Evolutionary conservation across 352 stramenopile species (phyloP), one percentile per base, ranked within the genome.

Genomic region (Globisporangium alternatum): DNA sequence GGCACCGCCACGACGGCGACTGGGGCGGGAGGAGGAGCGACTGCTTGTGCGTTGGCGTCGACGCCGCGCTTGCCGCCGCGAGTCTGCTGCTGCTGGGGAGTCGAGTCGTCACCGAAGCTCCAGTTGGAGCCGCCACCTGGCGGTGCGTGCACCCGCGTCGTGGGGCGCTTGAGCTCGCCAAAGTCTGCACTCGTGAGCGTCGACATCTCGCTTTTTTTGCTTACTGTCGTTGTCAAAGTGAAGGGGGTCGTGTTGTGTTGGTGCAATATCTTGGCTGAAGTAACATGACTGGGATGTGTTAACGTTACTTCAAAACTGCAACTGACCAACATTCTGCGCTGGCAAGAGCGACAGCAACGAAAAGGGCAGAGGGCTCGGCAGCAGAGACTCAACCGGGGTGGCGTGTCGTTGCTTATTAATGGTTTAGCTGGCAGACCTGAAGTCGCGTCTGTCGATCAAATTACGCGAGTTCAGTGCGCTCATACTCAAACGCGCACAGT

Each of bases 181-280:
- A 95, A 89, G 54, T 95, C 86, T 1, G 81, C 72, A 67, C 84
- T 93, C 55, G 86, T 95, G 52, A 95, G 71, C 28, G 86, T 93
- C 69, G 84, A 93, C 86, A 95, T 95, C 15, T 25, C 49, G 37
- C 13, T 51, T 52, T 15, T 56, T 15, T 56, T 56, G 43, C 43
- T 1, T 49, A 17, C 43, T 51, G 10, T n/a, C 6, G 6, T 44
- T 58, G 19, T 5, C 28, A 22, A 56, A 57, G 25, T 56, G 49
- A 43, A 22, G 30, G 51, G 51, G 48, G 31, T 37, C 31, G 31
- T 37, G 31, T 37, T 37, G 31, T 25, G 4, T 54, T 54, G 12
- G 47, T 28, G 44, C 47, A 30, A 54, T 54, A 54, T 54, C 48
- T 33, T 54, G 21, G 17, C 2, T 57, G 28, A 57, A 57, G 51